Base-by-base conservation (phyloP, 495 filamentous ascomycete genomes). In the Aspergillus incahuasiensis region DNA sequence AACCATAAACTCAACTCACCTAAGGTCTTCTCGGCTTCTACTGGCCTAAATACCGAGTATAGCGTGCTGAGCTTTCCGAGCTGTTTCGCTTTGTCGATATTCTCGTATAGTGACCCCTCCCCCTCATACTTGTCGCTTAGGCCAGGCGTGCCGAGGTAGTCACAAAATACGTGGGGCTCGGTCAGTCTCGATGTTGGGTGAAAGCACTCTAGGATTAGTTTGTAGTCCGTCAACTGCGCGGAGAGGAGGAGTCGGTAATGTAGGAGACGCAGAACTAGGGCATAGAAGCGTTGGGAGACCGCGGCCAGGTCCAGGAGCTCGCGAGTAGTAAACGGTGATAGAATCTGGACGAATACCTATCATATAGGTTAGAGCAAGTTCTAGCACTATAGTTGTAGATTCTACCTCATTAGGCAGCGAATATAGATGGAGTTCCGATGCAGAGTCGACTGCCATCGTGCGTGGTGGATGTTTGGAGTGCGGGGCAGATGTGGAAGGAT, bases 191-290 rank as follows among this genome's bases (percentile, higher is more conserved):
- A 81, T 57, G 74, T 81, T 0, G 89, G 89, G 58, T 87, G 87
- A 63, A 85, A 91, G 72, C 86, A 89, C 74, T 91, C 87, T 13
- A 94, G 78, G 18, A 91, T 83, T 24, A 91, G 68, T 39, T 81
- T 75, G 64, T 86, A 82, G 51, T 84, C 80, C 16, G 78, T 68
- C 15, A 86, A 70, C 8, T 75, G 68, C 4, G 83, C 75, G 21
- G 82, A 81, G 18, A 74, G 59, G 32, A 82, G 68, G 15, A 92
- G 77, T 41, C 89, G 84, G 22, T 78, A 69, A 57, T 87, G 82
- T 20, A 91, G 67, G 42, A 92, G 78, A 47, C 83, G 82, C n/a
- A 86, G 72, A 44, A 87, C 78, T 13, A 89, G 65, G 46, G 82
- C 79, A 66, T 85, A 78, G 68, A 92, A 85, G 25, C 82, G 86